A percentile compares a stretch with the other conserved stretches of the same genome.
These are phyloP conservation scores for Adansonia gregorii DNA, from an alignment of 441 rosid species.

Conservation along the genomic window DNA sequence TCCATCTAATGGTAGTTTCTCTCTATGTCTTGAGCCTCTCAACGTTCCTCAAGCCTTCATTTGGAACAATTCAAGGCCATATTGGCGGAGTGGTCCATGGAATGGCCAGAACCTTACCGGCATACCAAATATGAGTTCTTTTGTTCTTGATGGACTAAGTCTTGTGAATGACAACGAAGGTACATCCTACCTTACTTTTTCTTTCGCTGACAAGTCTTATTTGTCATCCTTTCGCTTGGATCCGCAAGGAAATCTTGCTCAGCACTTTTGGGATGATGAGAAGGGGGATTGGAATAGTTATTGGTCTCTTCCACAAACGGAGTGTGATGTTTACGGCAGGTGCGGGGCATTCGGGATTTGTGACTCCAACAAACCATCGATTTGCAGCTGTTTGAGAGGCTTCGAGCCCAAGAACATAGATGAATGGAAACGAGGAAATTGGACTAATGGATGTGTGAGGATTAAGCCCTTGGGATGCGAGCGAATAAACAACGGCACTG, in stretches of 20 bases:
- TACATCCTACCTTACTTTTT: neutral
- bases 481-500: too few species aligned
- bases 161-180: neutral
- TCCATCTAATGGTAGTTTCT: neutral
- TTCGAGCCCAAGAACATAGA: neutral
- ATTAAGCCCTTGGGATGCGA: neutral
- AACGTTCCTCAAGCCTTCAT: neutral
- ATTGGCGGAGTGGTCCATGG: neutral
- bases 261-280: too few species aligned
- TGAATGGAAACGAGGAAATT: neutral
- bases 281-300: too few species aligned
- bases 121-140: neutral
- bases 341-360: neutral
- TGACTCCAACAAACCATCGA: neutral
- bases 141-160: neutral
- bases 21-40: neutral
- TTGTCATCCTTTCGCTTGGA: too few species aligned
- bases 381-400: neutral
- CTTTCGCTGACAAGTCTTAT: too few species aligned
- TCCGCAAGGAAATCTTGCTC: too few species aligned
- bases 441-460: neutral
- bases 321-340: neutral
- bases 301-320: neutral
- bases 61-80: neutral
- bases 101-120: neutral